Base-by-base conservation (phyloP, 2,329 filamentous ascomycete species). In the Thermomyces lanuginosus region DNA sequence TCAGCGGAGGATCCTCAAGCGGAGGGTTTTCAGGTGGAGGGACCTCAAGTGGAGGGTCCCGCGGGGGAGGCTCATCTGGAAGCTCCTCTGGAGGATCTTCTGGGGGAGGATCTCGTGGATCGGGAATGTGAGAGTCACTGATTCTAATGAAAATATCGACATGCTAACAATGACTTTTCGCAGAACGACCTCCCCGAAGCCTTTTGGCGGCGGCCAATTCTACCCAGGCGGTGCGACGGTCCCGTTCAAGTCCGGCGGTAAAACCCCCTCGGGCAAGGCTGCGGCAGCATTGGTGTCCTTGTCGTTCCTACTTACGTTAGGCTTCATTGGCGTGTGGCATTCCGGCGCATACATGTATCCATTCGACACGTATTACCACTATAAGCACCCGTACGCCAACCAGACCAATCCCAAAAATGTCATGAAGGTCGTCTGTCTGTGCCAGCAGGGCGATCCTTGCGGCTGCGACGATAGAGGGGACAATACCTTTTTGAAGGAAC, bases 331-430 rank as follows among this genome's bases (percentile, higher is more conserved):
- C 1, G 30, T 66, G 8, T 72, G 66, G 61, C 51, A 69, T 0
- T 67, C 61, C 39, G 59, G 58, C 21, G 62, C 55, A 3, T 73
- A 68, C 34, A 58, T 58, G 2, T 74, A 75, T 42, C 47, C 57
- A 2, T 70, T 64, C 48, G 39, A 38, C 23, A 46, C 61, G 37
- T 54, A 53, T 4, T 58, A 55, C 18, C 57, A 64, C 41, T 58
- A 56, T 31, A 58, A 59, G 46, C 49, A 61, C 32, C 45, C 58
- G 8, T 17, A 26, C 28, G 8, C 19, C 5, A 28, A 16, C 15
- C 51, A 54, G 5, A 51, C 44, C 17, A 53, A 58, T 22, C 36
- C 42, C 6, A 69, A 70, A 39, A 48, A 63, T 36, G 57, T 56
- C 0, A 37, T 64, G 8, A 66, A 66, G 0, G 61, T 72, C 5